Base-by-base conservation (phyloP, 2,329 filamentous ascomycete genomes). In the Ophiocordyceps sinensis region DNA sequence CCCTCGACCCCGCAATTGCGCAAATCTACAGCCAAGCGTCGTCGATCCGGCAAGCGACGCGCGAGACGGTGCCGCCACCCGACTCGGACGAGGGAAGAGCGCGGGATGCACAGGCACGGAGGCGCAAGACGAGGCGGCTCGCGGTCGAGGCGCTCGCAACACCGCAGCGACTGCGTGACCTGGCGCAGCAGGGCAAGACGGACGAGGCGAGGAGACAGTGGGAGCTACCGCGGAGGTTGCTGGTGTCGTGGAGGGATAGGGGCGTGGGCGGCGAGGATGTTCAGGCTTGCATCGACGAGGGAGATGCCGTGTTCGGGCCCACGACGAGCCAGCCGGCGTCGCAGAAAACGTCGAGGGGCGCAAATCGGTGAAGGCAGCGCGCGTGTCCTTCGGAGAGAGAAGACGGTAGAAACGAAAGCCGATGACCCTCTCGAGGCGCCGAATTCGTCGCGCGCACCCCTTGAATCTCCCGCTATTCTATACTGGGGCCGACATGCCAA, bases 1-100 rank as follows among this genome's bases (percentile, higher is more conserved):
- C 79, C 0, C 68, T 88, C 28, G 77, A 82, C 48, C 77, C 79
- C 3, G 82, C 82, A 31, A 82, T 89, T 39, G 73, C 75, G 3
- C 79, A 84, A 47, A 86, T 89, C 49, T 85, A 84, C 51, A 70
- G 70, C 29, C 68, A 75, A 51, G 73, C 74, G 7, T 67, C 62
- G 3, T 62, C 65, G 32, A 79, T 79, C 51, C 65, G 68, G 46
- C 68, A 71, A 44, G 62, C 63, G 12, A 55, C 77, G 21, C 67
- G 71, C 41, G 53, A 63, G 36, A 62, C 61, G 4, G 59, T 75
- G 2, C 67, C 69, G 1, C 53, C 63, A 3, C 70, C 71, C 3
- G 63, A 65, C 35, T 64, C 63, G 10, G 56, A 61, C 4, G 53
- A 60, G 28, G 56, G 57, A 6, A 54, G 54, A 15, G 53, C 57